Evolutionary conservation across 2,329 filamentous ascomycete species (phyloP), one percentile per base, ranked within the genome.

Genomic region (Neonectria sp.): DNA sequence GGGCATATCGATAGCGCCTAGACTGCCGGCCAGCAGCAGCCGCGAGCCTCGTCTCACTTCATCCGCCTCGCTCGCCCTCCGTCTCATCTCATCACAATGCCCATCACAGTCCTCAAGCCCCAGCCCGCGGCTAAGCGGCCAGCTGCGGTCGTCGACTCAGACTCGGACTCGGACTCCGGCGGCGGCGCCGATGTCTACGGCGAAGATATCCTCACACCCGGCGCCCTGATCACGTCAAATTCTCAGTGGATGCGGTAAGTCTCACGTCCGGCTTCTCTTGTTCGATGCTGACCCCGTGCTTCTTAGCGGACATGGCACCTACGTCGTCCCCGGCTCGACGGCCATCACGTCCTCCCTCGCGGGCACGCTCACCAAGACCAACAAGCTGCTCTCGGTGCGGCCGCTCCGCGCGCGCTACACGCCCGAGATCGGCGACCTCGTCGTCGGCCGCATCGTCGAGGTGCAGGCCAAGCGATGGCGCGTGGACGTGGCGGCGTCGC

Each of bases 401-500:
- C 95, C 96, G 7, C 87, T 99, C 3, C 94, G 95, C 68, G 95
- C 96, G 21, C 92, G 96, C 68, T 99, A 99, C 84, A 94, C 91
- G 2, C 96, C 96, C 35, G 95, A 98, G 81, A 98, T 99, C 68
- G 96, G 96, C 74, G 96, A 99, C 82, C 87, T 99, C 5, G 94
- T 99, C 3, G 92, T 99, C 15, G 96, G 96, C 43, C 90, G 96
- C 70, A 97, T 99, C 76, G 91, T 96, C 70, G 94, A 97, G 81
- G 96, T 99, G n/a, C 95, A 98, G 81, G 91, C 93, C 40, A 91
- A 92, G 80, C 90, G 95, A 58, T 99, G 96, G 96, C 94, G 93
- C 76, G 95, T 99, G 61, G 96, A 99, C 81, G 93, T 99, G 55
- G 93, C 94, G 57, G 94, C 94, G 27, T 92, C 94, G 0, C 90